Evolutionary conservation across 2,329 filamentous ascomycete genomes (phyloP), one percentile per base, ranked within the genome.

Genomic region (Ophiostoma ips): DNA sequence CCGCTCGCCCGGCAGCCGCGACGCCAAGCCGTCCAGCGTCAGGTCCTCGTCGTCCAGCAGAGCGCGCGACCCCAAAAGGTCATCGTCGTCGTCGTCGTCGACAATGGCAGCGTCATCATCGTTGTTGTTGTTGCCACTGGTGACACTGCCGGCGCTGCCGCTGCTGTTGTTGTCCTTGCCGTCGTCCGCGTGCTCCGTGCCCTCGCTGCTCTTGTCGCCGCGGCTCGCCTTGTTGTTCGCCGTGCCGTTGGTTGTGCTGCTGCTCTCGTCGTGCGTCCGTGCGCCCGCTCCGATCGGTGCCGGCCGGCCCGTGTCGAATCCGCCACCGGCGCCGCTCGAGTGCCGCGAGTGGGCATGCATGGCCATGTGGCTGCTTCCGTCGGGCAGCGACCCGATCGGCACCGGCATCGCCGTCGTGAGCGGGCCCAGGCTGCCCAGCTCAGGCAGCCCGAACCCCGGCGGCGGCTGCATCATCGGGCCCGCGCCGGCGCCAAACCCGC

Each of bases 21-120:
- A 31, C 7, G n/a, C n/a, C n/a, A 41, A 21, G 2, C 24, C 40
- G 8, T 31, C 40, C 7, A 43, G 40, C 3, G 24, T 16, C 30
- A 43, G 30, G 40, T 45, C 43, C 43, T 28, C 33, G 60, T 94
- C 88, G 53, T 83, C 83, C 45, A 96, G 71, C 12, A 98, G 71
- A 13, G 88, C 92, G 58, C 87, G 89, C 64, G 90, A 96, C 13
- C 92, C 92, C 24, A 98, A 73, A 59, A 92, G 88, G 54, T 46
- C 31, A 16, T 35, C 31, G 18, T 35, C 44, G 18, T 46, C 44
- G 16, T 34, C 28, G 18, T 16, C 30, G 11, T 31, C 19, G 19
- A 7, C 38, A 9, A n/a, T 7, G 15, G 24, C 19, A 4, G 19
- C 19, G 5, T 41, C 38, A 6, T n/a, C 13, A 15, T 21, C 11